Conservation (phyloP, 495 filamentous ascomycete genomes). For the Annulohypoxylon moriforme region DNA sequence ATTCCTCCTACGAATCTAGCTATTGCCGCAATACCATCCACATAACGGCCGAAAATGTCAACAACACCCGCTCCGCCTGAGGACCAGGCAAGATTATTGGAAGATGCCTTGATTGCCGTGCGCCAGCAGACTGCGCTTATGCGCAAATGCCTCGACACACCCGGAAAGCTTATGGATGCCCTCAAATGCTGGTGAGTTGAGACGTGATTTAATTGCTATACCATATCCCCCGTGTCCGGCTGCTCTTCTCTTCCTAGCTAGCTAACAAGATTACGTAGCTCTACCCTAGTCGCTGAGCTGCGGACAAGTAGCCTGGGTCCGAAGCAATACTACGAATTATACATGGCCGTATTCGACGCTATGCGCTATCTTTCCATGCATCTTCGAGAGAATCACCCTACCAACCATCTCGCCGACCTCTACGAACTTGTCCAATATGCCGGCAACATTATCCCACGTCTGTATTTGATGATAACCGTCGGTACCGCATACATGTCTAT, state of each 20-base stretch:
- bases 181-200: conserved; percentile 92
- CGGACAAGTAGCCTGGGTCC: conserved; percentile 94
- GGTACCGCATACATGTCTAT: conserved; percentile 99
- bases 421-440: conserved; percentile 99
- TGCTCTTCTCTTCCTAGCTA: not conserved
- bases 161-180: conserved; percentile 99
- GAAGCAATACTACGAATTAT: conserved; percentile 99
- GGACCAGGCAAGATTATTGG: conserved; percentile 93
- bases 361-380: conserved; percentile 96
- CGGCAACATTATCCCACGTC: conserved; percentile 94
- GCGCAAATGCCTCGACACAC: conserved; percentile 97
- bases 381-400: conserved; percentile 94
- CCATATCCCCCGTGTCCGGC: not conserved
- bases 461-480: conserved; percentile 99
- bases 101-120: conserved; percentile 96
- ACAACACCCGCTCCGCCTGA: conserved; percentile 76
- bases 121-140: conserved; percentile 95
- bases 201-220: not conserved
- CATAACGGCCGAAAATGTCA: conserved; percentile 55
- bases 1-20: conserved; percentile 6
- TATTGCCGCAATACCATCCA: conserved; percentile 12
- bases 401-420: conserved; percentile 96
- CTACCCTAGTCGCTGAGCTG: conserved; percentile 95
- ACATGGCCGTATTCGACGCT: conserved; percentile 99
- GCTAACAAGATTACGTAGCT: conserved; percentile 67